A percentile compares a stretch with the other conserved stretches of the same genome.
Conservation (phyloP, 495 filamentous ascomycete species). For the Xylaria sp. region DNA sequence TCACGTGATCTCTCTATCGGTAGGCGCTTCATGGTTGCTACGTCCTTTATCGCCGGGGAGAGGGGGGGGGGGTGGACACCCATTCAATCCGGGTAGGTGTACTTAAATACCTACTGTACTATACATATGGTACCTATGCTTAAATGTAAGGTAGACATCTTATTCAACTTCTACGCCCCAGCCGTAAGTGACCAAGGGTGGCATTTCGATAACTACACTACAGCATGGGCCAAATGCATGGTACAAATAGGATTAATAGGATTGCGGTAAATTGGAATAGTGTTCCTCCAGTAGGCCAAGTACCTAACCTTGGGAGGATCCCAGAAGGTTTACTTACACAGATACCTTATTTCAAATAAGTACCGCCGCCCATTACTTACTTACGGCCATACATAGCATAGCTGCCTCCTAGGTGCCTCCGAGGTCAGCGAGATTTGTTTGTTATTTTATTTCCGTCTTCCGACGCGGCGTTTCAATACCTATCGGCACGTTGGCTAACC, state of each 20-base stretch:
- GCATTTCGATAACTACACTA: not conserved
- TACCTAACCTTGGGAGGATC: not conserved
- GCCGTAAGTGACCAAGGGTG: not conserved
- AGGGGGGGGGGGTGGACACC: no score
- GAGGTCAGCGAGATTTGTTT: not conserved
- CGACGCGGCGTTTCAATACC: not conserved
- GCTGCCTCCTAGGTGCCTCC: no score
- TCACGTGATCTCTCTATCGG: slow-evolving; percentile 34
- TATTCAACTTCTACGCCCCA: not conserved
- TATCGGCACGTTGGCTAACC: not conserved
- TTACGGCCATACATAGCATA: not conserved
- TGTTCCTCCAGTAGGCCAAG: not conserved
- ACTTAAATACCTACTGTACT: slow-evolving; percentile 3
- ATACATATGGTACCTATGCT: no score
- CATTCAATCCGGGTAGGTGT: no score
- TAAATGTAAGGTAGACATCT: no score
- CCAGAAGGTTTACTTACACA: not conserved
- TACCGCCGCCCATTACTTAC: not conserved
- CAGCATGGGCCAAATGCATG: not conserved
- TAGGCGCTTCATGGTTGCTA: not conserved
- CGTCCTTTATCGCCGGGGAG: slow-evolving; percentile 21
- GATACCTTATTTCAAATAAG: slow-evolving; percentile 18
- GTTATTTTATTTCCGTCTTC: not conserved
- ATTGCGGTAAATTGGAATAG: not conserved
- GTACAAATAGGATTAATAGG: not conserved